These are phyloP conservation scores for Voacanga thouarsii DNA, from an alignment of 257 asterid species.

Conservation along the genomic window DNA sequence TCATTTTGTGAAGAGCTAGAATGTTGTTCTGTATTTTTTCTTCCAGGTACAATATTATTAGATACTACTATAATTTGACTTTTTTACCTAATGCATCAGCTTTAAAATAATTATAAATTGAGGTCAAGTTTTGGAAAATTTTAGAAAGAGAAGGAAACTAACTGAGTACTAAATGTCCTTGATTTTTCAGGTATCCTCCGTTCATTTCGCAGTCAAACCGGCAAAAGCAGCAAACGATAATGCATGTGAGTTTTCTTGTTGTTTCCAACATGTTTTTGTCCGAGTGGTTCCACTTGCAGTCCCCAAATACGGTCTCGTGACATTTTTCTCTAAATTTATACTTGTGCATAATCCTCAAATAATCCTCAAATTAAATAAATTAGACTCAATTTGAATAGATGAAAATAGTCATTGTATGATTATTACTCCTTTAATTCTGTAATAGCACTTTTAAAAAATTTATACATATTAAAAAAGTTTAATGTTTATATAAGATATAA, in stretches of 20 bases:
- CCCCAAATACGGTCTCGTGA: background rate
- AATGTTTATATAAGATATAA: too few relatives aligned
- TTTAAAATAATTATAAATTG: too few relatives aligned
- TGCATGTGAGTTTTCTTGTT: conserved; percentile 37
- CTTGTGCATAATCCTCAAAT: too few relatives aligned
- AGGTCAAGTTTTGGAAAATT: too few relatives aligned
- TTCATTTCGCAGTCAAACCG: conserved; percentile 65
- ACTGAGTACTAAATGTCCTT: background rate
- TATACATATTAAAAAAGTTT: too few relatives aligned
- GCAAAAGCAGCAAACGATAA: conserved; percentile 78
- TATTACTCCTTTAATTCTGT: background rate
- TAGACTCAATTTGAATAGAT: too few relatives aligned
- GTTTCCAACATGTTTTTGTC: background rate
- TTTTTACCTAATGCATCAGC: background rate
- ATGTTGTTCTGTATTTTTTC: background rate
- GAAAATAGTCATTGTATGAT: background rate
- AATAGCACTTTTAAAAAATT: too few relatives aligned
- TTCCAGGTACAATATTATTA: background rate
- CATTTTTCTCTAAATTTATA: background rate
- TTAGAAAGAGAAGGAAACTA: background rate
- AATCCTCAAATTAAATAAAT: too few relatives aligned
- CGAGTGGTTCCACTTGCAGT: background rate
- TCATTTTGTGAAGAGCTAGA: background rate
- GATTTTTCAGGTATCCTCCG: conserved; percentile 63
- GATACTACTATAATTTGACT: too few relatives aligned